A percentile compares a stretch with the other conserved stretches of the same genome.
These are phyloP conservation scores for Parastagonospora avenae DNA, from an alignment of 2,329 filamentous ascomycete genomes.

Conservation along the genomic window DNA sequence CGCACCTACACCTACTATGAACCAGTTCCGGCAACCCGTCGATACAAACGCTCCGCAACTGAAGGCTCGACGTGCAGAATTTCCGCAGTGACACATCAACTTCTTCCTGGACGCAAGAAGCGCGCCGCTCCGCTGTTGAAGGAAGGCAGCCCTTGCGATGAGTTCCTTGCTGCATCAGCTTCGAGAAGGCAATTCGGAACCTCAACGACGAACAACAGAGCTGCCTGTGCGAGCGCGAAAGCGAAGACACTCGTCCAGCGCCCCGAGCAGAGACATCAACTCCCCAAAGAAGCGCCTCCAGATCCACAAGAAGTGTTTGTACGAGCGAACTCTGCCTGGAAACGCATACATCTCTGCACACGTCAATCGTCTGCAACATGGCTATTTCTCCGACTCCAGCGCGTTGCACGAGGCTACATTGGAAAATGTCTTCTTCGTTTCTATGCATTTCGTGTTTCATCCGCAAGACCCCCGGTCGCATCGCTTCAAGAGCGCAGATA, in stretches of 20 bases:
- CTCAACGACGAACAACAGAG: constrained; percentile 1
- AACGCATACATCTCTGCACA: constrained; percentile 57
- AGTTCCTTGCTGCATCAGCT: constrained; percentile 15
- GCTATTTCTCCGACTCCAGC: constrained; percentile 49
- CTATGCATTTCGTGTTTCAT: constrained; percentile 57
- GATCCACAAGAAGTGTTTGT: constrained; percentile 51
- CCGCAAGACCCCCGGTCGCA: constrained; percentile 49
- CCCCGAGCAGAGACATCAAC: constrained; percentile 28
- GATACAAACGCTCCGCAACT: no score
- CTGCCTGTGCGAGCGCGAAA: not conserved
- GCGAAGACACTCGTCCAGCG: constrained; percentile 14
- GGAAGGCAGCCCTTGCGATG: constrained; percentile 5
- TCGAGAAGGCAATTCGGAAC: constrained; percentile 3
- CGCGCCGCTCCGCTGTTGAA: no score
- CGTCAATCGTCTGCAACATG: constrained; percentile 57
- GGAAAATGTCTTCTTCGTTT: constrained; percentile 55
- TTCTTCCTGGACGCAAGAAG: no score
- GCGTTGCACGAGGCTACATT: constrained; percentile 50
- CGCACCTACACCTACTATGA: no score
- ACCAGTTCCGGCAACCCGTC: no score
- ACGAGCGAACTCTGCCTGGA: constrained; percentile 55
- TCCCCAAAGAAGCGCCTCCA: constrained; percentile 31
- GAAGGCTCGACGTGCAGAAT: no score
- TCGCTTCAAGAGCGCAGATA: constrained; percentile 55
- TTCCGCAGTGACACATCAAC: no score